These are phyloP conservation scores for Dothideomycetidae sp. DNA, from an alignment of 2,329 filamentous ascomycete species.

Conservation along the genomic window DNA sequence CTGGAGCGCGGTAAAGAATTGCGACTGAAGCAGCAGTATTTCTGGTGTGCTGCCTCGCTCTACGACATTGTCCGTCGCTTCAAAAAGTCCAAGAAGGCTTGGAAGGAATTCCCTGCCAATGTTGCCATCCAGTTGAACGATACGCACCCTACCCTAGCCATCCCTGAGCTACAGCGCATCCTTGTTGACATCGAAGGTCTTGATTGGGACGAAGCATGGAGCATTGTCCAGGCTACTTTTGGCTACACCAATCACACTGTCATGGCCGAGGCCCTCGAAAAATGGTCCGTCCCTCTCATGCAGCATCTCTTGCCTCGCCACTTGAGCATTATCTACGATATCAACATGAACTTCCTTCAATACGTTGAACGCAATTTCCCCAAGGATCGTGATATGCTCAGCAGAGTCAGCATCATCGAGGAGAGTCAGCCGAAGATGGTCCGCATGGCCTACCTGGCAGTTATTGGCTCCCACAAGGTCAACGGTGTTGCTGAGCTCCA, in stretches of 20 bases:
- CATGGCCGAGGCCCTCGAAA: constrained; percentile 89
- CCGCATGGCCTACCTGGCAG: constrained; percentile 87
- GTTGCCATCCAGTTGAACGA: constrained; percentile 97
- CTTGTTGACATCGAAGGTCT: constrained; percentile 78
- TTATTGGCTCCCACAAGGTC: constrained; percentile 97
- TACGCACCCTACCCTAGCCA: constrained; percentile 88
- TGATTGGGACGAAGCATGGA: constrained; percentile 87
- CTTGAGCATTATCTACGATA: constrained; percentile 94
- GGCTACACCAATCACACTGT: constrained; percentile 99
- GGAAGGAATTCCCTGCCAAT: constrained; percentile 86
- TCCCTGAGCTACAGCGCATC: constrained; percentile 91
- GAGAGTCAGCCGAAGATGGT: constrained; percentile 96
- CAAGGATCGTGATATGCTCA: constrained; percentile 71
- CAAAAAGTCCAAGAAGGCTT: constrained; percentile 88
- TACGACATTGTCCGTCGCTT: constrained; percentile 94
- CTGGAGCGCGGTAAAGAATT: constrained; percentile 93
- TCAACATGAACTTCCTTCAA: constrained; percentile 90
- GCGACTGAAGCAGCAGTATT: constrained; percentile 97
- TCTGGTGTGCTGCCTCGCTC: constrained; percentile 95
- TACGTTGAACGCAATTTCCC: constrained; percentile 81
- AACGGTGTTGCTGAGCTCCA: constrained; percentile 96
- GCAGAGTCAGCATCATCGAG: constrained; percentile 90
- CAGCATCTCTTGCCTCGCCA: constrained; percentile 89
- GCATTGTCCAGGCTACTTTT: constrained; percentile 52
- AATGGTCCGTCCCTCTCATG: constrained; percentile 88